Percentiles rank a stretch among this genome's conserved stretches.
Conservation (phyloP, 495 filamentous ascomycete genomes). For the Cladorrhinum samala region DNA sequence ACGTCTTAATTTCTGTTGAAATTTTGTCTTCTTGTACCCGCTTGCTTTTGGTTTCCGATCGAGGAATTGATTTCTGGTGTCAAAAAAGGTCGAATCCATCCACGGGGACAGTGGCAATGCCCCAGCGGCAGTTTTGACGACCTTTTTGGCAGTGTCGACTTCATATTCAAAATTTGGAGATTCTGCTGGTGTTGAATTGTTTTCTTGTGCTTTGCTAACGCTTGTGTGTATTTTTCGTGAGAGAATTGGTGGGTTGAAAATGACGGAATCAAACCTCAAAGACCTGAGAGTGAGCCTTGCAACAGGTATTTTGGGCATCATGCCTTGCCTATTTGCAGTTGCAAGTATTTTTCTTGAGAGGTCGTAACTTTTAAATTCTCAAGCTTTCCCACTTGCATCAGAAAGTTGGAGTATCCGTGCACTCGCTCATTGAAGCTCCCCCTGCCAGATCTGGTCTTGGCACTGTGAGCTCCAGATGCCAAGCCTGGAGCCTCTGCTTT, state of each 20-base stretch:
- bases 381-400: no score
- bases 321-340: no score
- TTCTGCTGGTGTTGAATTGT: no score
- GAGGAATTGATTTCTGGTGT: slow-evolving; percentile 25
- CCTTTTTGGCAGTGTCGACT: slow-evolving; percentile 28
- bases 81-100: slow-evolving; percentile 44
- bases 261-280: not conserved
- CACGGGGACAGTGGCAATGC: slow-evolving; percentile 44
- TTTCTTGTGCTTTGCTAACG: not conserved
- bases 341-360: no score
- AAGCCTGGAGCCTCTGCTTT: no score
- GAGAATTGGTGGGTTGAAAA: not conserved
- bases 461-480: no score
- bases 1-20: slow-evolving; percentile 46
- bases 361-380: no score
- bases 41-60: slow-evolving; percentile 19
- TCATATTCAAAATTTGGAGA: not conserved
- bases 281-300: not conserved
- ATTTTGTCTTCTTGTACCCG: slow-evolving; percentile 30
- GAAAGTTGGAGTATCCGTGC: no score
- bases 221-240: not conserved
- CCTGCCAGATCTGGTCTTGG: no score
- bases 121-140: slow-evolving; percentile 33
- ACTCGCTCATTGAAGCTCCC: not conserved
- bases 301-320: not conserved